Evolutionary conservation across 371 early-diverging fungal species (phyloP).

Genomic region (Mortierella sp.): DNA sequence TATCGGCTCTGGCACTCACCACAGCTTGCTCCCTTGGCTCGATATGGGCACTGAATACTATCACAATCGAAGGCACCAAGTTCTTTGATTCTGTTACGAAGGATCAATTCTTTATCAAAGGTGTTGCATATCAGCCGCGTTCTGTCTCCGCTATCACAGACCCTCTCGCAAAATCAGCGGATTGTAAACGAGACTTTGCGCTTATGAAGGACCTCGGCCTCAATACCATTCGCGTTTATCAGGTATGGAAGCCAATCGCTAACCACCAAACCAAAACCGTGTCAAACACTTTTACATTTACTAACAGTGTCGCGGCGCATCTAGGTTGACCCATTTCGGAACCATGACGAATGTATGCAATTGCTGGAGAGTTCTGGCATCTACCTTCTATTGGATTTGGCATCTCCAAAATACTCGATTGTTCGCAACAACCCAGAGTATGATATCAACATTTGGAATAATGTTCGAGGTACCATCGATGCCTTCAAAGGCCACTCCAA

Average conservation of each 20-base stretch:
- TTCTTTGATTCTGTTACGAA: conserved; percentile 82
- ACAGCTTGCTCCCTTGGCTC: conserved; percentile 3
- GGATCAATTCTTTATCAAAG: conserved; percentile 84
- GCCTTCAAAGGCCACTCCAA: conserved; percentile 78
- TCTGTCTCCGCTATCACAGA: conserved; percentile 55
- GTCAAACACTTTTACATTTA: not conserved
- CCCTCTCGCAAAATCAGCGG: conserved; percentile 74
- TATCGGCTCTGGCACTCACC: not conserved
- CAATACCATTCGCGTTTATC: conserved; percentile 87
- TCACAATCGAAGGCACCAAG: conserved; percentile 78
- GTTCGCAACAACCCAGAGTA: conserved; percentile 80
- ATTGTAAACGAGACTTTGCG: conserved; percentile 77
- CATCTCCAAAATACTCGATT: conserved; percentile 75
- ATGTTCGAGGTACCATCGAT: conserved; percentile 73
- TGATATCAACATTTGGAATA: conserved; percentile 66
- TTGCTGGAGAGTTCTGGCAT: conserved; percentile 75
- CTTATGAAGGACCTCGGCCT: conserved; percentile 77
- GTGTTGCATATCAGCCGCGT: conserved; percentile 85
- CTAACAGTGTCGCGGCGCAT: not conserved
- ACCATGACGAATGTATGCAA: conserved; percentile 86
- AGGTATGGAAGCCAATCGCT: conserved; percentile 48
- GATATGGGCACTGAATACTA: conserved; percentile 61
- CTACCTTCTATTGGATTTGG: conserved; percentile 81
- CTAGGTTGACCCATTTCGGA: conserved; percentile 68
- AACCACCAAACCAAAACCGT: not conserved